Conservation (phyloP, 495 filamentous ascomycete species). For the Penicillium paradoxum region DNA sequence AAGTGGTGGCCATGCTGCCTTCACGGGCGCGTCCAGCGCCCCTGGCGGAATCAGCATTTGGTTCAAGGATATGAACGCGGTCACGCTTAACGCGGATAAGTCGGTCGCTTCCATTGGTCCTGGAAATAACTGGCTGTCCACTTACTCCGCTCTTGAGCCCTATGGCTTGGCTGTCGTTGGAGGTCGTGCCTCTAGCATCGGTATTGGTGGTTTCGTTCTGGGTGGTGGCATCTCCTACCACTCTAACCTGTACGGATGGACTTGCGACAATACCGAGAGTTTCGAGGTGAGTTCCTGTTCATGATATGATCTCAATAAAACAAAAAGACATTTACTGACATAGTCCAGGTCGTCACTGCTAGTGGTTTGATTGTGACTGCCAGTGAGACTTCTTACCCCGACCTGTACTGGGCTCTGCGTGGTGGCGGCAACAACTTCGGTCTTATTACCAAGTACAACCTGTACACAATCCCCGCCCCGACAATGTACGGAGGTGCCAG, state of each 20-base stretch:
- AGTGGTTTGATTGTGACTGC: conserved; percentile 39
- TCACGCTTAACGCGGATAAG: conserved; percentile 34
- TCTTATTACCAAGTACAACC: conserved; percentile 44
- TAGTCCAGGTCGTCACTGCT: conserved; percentile 35
- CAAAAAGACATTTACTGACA: neutral
- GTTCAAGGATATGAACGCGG: conserved; percentile 39
- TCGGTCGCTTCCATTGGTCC: conserved; percentile 23
- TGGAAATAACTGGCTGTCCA: conserved; percentile 32
- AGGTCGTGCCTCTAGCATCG: conserved; percentile 51
- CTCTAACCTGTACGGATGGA: conserved; percentile 43
- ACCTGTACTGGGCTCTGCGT: conserved; percentile 50
- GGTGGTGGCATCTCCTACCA: conserved; percentile 37
- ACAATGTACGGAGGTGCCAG: conserved; percentile 38
- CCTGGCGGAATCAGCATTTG: conserved; percentile 43
- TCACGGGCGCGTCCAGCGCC: conserved; percentile 25
- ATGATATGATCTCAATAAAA: neutral
- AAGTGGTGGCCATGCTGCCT: conserved; percentile 40
- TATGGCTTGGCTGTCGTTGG: conserved; percentile 48
- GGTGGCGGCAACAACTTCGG: conserved; percentile 49
- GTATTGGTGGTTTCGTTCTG: conserved; percentile 51
- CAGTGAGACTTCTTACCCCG: conserved; percentile 31
- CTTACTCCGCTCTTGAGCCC: conserved; percentile 48
- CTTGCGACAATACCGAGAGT: conserved; percentile 44
- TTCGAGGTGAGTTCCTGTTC: conserved; percentile 29
- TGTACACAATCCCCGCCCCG: conserved; percentile 35